phyloP scores from a whole-genome alignment of 768 basidiomycete genomes.

The Termitomyces sp. region DNA sequence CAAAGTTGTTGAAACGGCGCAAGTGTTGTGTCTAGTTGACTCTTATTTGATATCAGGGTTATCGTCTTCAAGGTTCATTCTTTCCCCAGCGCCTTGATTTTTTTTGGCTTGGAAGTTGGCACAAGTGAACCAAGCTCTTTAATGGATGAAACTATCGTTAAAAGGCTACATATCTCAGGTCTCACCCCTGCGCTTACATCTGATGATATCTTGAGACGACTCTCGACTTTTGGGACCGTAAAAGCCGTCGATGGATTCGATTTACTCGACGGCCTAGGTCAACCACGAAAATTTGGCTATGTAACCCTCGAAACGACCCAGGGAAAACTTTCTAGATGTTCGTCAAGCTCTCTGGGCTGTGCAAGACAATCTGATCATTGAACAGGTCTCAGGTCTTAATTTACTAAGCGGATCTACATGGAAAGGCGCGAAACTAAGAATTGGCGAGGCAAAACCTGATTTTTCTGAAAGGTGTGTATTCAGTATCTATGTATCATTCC shows the following conservation, averaged over 20 bases:
- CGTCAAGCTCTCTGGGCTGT: slow-evolving; percentile 16
- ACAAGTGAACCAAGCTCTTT: neutral
- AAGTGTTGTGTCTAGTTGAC: neutral
- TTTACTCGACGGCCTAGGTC: slow-evolving; percentile 56
- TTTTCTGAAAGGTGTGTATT: slow-evolving; percentile 54
- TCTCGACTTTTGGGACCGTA: slow-evolving; percentile 67
- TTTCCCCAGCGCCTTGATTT: neutral
- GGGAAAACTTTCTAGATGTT: slow-evolving; percentile 63
- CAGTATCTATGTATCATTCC: neutral
- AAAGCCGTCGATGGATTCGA: slow-evolving; percentile 70
- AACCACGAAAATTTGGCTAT: slow-evolving; percentile 69
- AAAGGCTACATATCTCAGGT: slow-evolving; percentile 73
- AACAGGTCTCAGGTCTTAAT: slow-evolving; percentile 74
- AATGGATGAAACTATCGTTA: slow-evolving; percentile 33
- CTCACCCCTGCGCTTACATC: slow-evolving; percentile 62
- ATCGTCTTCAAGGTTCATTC: neutral
- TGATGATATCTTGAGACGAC: slow-evolving; percentile 52
- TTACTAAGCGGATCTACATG: slow-evolving; percentile 77
- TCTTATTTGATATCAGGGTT: neutral
- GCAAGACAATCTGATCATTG: neutral
- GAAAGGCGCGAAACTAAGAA: slow-evolving; percentile 82
- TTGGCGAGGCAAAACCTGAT: slow-evolving; percentile 82
- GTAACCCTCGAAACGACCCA: slow-evolving; percentile 66
- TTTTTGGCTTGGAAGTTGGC: neutral
- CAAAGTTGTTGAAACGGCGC: neutral